Percentiles rank a stretch among this genome's conserved stretches.
Evolutionary conservation across 2,329 filamentous ascomycete species (phyloP).

Genomic region (Annulohypoxylon truncatum): DNA sequence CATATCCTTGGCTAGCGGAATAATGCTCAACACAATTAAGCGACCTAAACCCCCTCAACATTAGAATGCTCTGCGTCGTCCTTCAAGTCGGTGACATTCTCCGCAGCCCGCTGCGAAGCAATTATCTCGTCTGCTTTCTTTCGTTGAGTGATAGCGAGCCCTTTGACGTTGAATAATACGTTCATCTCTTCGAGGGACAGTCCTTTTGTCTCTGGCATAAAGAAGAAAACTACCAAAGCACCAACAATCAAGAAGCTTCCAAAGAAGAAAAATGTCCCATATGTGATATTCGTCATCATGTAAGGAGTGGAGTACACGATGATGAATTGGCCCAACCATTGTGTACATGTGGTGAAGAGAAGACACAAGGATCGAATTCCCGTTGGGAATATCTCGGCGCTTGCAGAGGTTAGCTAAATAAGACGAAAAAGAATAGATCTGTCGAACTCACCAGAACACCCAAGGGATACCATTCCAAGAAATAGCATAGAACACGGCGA

Average conservation of each 20-base stretch:
- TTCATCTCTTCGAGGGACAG: slow-evolving; percentile 58
- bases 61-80: neutral
- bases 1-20: neutral
- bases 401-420: neutral
- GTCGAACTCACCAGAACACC: slow-evolving; percentile 37
- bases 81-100: slow-evolving; percentile 6
- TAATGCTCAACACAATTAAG: neutral
- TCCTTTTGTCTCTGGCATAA: slow-evolving; percentile 59
- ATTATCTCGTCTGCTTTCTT: slow-evolving; percentile 24
- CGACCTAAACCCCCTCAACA: neutral
- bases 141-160: slow-evolving; percentile 24
- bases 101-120: slow-evolving; percentile 8
- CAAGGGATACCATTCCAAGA: slow-evolving; percentile 47
- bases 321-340: slow-evolving; percentile 47
- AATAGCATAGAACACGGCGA: slow-evolving; percentile 42
- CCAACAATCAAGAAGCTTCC: slow-evolving; percentile 54
- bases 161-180: slow-evolving; percentile 50
- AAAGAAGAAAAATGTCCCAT: slow-evolving; percentile 61
- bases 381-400: slow-evolving; percentile 44
- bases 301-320: slow-evolving; percentile 45
- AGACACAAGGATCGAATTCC: slow-evolving; percentile 43
- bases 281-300: slow-evolving; percentile 48
- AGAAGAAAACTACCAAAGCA: slow-evolving; percentile 55
- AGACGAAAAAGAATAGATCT: neutral
- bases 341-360: slow-evolving; percentile 40